Percentiles rank a stretch among this genome's conserved stretches.
Evolutionary conservation across 306 rosid genomes (phyloP).

Genomic region (Spatholobus suberectus): DNA sequence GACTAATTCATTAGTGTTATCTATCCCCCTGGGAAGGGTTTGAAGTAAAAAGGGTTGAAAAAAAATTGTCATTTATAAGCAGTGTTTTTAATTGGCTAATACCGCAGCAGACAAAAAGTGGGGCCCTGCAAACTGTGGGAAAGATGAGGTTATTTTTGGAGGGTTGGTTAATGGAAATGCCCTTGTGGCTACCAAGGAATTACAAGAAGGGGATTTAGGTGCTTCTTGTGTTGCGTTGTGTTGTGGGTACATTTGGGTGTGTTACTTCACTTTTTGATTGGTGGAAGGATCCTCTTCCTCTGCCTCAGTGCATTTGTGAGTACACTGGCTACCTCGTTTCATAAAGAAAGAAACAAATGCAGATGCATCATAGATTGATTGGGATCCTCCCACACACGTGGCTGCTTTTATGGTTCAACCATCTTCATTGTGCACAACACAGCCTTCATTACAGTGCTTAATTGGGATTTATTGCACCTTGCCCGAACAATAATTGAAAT

Average conservation of each 20-base stretch:
- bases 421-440: not conserved
- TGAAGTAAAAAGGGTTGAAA: not conserved
- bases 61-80: constrained; percentile 31
- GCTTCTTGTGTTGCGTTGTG: not conserved
- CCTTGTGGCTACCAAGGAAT: constrained; percentile 39
- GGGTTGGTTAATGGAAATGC: constrained; percentile 30
- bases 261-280: constrained; percentile 41
- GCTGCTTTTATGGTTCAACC: constrained; percentile 39
- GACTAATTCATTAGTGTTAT: constrained; percentile 6
- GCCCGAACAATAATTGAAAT: not conserved
- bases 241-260: constrained; percentile 18
- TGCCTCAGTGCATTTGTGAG: constrained; percentile 42
- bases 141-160: constrained; percentile 45
- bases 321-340: constrained; percentile 33
- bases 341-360: constrained; percentile 23
- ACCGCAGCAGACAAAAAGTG: constrained; percentile 54
- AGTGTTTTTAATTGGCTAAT: constrained; percentile 47
- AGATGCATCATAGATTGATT: constrained; percentile 31
- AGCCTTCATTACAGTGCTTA: constrained; percentile 16
- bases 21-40: not conserved
- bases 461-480: constrained; percentile 25
- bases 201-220: constrained; percentile 52
- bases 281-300: constrained; percentile 48
- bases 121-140: constrained; percentile 43
- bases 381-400: constrained; percentile 48